Evolutionary conservation across 192 early-diverging fungal species (phyloP).

Genomic region (Allomyces javanicus): DNA sequence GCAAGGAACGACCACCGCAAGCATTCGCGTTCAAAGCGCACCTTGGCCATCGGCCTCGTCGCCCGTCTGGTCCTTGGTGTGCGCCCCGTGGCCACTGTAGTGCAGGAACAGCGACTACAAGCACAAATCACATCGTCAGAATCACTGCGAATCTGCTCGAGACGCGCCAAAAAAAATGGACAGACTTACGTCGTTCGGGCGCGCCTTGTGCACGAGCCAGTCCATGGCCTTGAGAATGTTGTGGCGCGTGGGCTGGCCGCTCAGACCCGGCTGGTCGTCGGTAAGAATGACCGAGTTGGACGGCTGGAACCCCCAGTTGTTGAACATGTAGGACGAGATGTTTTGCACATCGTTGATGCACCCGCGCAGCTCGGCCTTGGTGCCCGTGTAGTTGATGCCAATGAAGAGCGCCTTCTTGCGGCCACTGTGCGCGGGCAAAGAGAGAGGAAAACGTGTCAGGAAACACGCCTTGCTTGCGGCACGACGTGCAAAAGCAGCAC

Average conservation of each 20-base stretch:
- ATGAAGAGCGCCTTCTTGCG: conserved; percentile 27
- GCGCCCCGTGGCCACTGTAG: conserved; percentile 59
- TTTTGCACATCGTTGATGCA: conserved; percentile 25
- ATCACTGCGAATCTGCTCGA: background rate
- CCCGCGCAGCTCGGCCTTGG: conserved; percentile 23
- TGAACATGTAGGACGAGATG: background rate
- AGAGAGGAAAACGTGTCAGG: too few species aligned
- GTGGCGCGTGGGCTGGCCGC: conserved; percentile 42
- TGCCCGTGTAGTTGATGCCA: conserved; percentile 35
- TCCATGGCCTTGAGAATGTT: conserved; percentile 57
- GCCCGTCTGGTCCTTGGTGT: conserved; percentile 30
- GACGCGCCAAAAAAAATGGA: background rate
- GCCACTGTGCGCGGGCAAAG: background rate
- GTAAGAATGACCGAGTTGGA: conserved; percentile 49
- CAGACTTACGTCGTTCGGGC: conserved; percentile 47
- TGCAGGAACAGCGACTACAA: conserved; percentile 50
- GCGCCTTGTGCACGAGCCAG: conserved; percentile 57
- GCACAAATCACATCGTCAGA: background rate
- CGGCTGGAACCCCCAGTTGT: too few species aligned
- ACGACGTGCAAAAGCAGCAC: too few species aligned
- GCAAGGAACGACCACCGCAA: too few species aligned
- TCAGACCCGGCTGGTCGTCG: conserved; percentile 45
- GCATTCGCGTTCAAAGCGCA: background rate
- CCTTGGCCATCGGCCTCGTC: conserved; percentile 59
- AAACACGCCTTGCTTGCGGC: too few species aligned